A percentile compares a stretch with the other conserved stretches of the same genome.
Evolutionary conservation across 805 yeast genomes (phyloP).

Genomic region (Suhomyces pyralidae): DNA sequence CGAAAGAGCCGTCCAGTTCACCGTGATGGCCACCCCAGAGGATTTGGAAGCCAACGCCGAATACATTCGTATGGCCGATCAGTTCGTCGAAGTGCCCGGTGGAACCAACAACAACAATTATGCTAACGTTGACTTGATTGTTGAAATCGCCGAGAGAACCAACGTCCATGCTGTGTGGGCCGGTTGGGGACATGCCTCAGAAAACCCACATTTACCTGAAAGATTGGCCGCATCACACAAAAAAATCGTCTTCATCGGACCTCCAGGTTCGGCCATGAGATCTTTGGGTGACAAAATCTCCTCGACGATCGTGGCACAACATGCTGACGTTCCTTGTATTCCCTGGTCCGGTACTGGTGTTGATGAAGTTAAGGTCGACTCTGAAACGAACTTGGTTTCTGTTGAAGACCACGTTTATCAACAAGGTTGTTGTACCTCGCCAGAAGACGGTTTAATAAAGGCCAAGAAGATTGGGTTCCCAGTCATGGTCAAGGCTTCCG

Average conservation of each 20-base stretch:
- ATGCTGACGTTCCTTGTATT: conserved; percentile 96
- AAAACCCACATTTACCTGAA: conserved; percentile 93
- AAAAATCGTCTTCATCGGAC: conserved; percentile 92
- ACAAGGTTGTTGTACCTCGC: conserved; percentile 80
- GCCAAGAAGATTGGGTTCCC: conserved; percentile 94
- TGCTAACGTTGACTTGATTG: conserved; percentile 96
- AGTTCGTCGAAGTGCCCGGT: conserved; percentile 97
- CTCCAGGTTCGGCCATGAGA: conserved; percentile 99
- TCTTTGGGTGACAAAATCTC: conserved; percentile 98
- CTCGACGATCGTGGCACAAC: conserved; percentile 98
- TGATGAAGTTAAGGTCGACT: conserved; percentile 70
- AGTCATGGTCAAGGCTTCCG: conserved; percentile 98
- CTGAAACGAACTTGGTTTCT: conserved; percentile 73
- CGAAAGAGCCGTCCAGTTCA: conserved; percentile 89
- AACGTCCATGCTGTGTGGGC: conserved; percentile 99
- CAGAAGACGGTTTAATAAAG: conserved; percentile 84
- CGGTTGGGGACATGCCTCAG: conserved; percentile 99
- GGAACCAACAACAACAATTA: conserved; percentile 98
- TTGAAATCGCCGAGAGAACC: conserved; percentile 95
- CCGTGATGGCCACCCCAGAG: conserved; percentile 99
- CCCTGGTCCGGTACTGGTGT: conserved; percentile 99
- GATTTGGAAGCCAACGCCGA: conserved; percentile 96
- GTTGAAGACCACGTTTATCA: conserved; percentile 81
- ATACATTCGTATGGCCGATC: conserved; percentile 98
- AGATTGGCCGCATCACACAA: conserved; percentile 89